Base-by-base conservation (phyloP, 768 basidiomycete genomes). In the Leucosporidium creatinivorum region DNA sequence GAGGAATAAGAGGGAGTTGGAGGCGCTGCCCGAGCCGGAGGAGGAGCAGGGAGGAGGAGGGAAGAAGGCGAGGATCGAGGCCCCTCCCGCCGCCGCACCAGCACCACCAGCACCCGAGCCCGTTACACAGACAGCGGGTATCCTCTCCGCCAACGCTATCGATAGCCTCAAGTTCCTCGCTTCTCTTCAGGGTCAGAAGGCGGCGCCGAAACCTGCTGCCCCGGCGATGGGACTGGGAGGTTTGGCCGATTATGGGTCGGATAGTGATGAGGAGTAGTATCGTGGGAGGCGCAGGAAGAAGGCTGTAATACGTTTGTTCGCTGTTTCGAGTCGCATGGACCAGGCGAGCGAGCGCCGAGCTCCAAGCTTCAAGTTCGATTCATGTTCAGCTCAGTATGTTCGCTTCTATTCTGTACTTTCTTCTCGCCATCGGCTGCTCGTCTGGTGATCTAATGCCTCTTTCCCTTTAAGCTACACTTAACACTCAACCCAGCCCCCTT, bases 81-180 rank as follows among this genome's bases (percentile, higher is more conserved):
- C 55, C 21, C 59, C 59, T 21, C 28, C 61, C 49, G 73, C 78
- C 39, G 76, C 73, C 54, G 63, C 75, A 49, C 74, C 77, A 61
- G 73, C 80, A 66, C 77, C 78, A 7, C 77, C 79, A 25, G 76
- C 31, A 0, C 1, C 49, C 9, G 44, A 33, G 13, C 28, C 56
- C n/a, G n/a, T n/a, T 8, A 28, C 63, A 15, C 36, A 26, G 21
- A 10, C 56, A 39, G 77, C 74, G 33, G 88, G 91, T 0, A 77
- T 99, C 50, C 81, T 99, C 47, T 90, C 82, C 65, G 82, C 85
- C 7, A 92, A 94, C 73, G 89, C 94, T 17, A 77, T 98, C 30
- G 91, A 94, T 73, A 89, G 92, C 57, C 79, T 99, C 59, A 89
- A 87, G 77, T 93, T 91, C 75, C 92, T 96, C 76, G 87, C 93